phyloP scores from a whole-genome alignment of 768 basidiomycete species.

The Lepiota brunneoincarnata region DNA sequence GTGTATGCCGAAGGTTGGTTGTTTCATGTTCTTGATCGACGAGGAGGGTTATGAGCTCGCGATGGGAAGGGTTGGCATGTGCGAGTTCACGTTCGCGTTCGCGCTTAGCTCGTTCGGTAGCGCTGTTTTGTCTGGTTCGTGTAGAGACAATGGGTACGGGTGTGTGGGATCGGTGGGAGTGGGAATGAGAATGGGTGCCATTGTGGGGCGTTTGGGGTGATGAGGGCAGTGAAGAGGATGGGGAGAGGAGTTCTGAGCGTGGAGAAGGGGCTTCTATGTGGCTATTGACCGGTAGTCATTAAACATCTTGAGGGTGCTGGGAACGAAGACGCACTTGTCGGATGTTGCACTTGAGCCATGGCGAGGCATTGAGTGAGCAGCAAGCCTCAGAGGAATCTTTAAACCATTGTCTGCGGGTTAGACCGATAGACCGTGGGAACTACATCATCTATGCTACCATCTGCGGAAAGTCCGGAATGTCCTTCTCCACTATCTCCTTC shows the following conservation, averaged over 20 bases:
- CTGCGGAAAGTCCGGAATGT: conserved; percentile 3
- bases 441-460: neutral
- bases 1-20: conserved; percentile 28
- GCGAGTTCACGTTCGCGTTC: conserved; percentile 19
- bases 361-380: neutral
- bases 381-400: neutral
- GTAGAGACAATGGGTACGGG: neutral
- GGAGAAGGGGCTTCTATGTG: conserved; percentile 15
- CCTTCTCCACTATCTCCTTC: neutral
- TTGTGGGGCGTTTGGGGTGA: neutral
- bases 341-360: conserved; percentile 7
- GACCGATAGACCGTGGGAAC: neutral
- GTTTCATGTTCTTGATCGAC: conserved; percentile 33
- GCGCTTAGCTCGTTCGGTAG: neutral
- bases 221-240: conserved; percentile 4
- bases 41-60: conserved; percentile 29
- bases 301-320: neutral
- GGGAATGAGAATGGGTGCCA: neutral
- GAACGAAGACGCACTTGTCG: conserved; percentile 8
- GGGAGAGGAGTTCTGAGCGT: conserved; percentile 22
- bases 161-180: conserved; percentile 1
- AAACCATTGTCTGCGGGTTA: no score
- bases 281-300: conserved; percentile 3
- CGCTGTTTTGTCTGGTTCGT: conserved; percentile 4
- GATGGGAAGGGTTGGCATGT: conserved; percentile 18